Percentiles rank a stretch among this genome's conserved stretches.
Evolutionary conservation across 1,284 basidiomycete genomes (phyloP).

Genomic region (Malassezia brasiliensis): DNA sequence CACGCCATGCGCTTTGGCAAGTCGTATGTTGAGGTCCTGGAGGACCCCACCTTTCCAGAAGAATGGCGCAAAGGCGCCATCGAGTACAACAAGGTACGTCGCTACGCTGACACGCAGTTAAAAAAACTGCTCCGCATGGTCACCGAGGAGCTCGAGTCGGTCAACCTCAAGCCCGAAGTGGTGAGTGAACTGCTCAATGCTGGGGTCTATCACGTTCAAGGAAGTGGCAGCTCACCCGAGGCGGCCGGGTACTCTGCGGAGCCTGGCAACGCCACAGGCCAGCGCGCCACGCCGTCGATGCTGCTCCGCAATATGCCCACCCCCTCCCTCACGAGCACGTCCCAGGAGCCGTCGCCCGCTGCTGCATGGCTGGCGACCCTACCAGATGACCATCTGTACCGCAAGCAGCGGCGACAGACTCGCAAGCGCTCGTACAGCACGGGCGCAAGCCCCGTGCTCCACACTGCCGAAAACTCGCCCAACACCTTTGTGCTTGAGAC

Average conservation of each 20-base stretch:
- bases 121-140: conserved; percentile 86
- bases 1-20: conserved; percentile 69
- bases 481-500: conserved; percentile 11
- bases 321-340: background rate
- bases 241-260: background rate
- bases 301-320: background rate
- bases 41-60: conserved; percentile 58
- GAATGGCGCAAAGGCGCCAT: conserved; percentile 69
- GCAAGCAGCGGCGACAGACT: background rate
- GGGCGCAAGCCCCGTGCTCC: background rate
- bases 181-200: conserved; percentile 52
- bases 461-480: conserved; percentile 4
- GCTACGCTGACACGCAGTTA: conserved; percentile 54
- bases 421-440: conserved; percentile 1
- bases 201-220: conserved; percentile 2
- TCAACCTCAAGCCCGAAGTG: conserved; percentile 63
- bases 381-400: conserved; percentile 10
- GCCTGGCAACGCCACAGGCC: conserved; percentile 4
- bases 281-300: conserved; percentile 1
- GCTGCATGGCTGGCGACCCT: conserved; percentile 20
- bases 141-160: conserved; percentile 65
- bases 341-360: conserved; percentile 13
- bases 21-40: conserved; percentile 61
- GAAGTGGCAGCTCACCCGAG: background rate
- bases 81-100: conserved; percentile 67